phyloP scores from a whole-genome alignment of 805 yeast genomes.

The Tetrapisispora taiwanensis region DNA sequence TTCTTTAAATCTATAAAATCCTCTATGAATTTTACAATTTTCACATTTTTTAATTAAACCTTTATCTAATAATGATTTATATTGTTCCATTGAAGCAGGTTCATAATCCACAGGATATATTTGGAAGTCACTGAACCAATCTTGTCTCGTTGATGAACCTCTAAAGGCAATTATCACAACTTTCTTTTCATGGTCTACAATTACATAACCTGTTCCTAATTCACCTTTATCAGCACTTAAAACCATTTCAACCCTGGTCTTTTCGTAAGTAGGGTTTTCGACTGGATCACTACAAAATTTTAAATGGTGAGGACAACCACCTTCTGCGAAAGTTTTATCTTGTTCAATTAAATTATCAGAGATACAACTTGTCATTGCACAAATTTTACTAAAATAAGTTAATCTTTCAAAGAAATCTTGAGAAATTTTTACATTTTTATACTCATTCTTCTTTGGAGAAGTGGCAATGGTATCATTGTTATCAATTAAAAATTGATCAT shows the following conservation, averaged over 20 bases:
- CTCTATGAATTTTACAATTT: conserved; percentile 53
- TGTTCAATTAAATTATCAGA: conserved; percentile 12
- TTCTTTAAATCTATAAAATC: conserved; percentile 43
- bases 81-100: conserved; percentile 32
- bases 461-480: background rate
- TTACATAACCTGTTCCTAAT: conserved; percentile 47
- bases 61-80: conserved; percentile 14
- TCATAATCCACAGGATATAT: conserved; percentile 37
- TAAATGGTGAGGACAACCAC: conserved; percentile 28
- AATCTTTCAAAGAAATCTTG: conserved; percentile 22
- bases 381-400: conserved; percentile 25
- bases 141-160: conserved; percentile 53
- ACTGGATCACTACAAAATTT: conserved; percentile 23
- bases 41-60: conserved; percentile 31
- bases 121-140: conserved; percentile 52
- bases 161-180: conserved; percentile 45
- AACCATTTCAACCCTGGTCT: conserved; percentile 32
- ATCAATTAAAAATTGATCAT: background rate
- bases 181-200: conserved; percentile 36
- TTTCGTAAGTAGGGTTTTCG: conserved; percentile 17
- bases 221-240: conserved; percentile 35
- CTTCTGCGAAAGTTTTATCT: conserved; percentile 20
- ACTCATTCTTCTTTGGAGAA: background rate
- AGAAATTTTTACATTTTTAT: background rate
- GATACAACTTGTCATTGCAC: conserved; percentile 31